Evolutionary conservation across 495 filamentous ascomycete genomes (phyloP), one percentile per base, ranked within the genome.

Genomic region (Evernia prunastri): DNA sequence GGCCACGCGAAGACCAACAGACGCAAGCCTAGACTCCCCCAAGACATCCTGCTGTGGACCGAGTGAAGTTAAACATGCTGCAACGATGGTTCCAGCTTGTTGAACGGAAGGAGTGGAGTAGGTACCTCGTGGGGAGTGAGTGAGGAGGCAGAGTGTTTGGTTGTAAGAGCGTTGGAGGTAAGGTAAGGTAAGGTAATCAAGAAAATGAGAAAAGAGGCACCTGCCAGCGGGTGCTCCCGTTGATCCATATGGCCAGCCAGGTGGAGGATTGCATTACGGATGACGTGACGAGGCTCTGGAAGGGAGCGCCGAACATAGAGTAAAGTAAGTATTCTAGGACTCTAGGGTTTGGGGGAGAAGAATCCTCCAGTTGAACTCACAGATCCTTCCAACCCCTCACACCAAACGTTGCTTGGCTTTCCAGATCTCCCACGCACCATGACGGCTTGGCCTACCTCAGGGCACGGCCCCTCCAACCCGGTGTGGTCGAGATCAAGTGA

Each of bases 1-100:
- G 33, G 43, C 37, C 39, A 63, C 54, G 49, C 59, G 45, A 47
- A n/a, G n/a, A n/a, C n/a, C 20, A 51, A 53, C n/a, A 54, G 45
- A 29, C 27, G 33, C 40, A 56, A 29, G 25, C 39, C 18, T 53
- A 25, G 47, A 20, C 29, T 27, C 35, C n/a, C 56, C 49, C 12
- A 42, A n/a, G 49, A 23, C 49, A 40, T 63, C 37, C 60, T 29
- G 60, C 60, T 29, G 60, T 31, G 49, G 42, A 43, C 60, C 60
- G 10, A 43, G 49, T 54, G 51, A 31, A 6, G 29, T 35, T 33
- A 17, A 13, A 18, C 49, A 63, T 63, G 12, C 25, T 56, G 51
- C 36, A n/a, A 31, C 27, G 18, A 31, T 63, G 36, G 25, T 33
- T 20, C 17, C 25, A 63, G 25, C 36, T 20, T 56, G 60, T 63